phyloP scores from a whole-genome alignment of 2,329 filamentous ascomycete genomes.

The Ploettnerulaceae sp. region DNA sequence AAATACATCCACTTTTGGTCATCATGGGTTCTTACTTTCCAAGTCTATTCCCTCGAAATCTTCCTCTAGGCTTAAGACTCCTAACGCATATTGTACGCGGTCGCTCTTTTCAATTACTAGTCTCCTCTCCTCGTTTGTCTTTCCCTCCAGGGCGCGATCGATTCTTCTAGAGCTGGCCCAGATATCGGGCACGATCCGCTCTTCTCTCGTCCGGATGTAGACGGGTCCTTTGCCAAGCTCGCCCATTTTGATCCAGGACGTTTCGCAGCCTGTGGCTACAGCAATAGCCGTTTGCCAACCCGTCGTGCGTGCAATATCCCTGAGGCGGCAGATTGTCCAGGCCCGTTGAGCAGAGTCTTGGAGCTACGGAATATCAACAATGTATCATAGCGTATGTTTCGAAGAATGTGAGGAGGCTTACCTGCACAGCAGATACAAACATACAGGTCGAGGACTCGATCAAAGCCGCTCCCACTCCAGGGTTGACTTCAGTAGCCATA shows the following conservation, averaged over 20 bases:
- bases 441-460: slow-evolving; percentile 78
- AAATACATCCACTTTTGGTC: background rate
- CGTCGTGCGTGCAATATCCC: slow-evolving; percentile 71
- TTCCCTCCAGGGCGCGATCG: slow-evolving; percentile 46
- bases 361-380: slow-evolving; percentile 46
- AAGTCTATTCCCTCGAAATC: slow-evolving; percentile 63
- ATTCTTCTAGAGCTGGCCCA: slow-evolving; percentile 49
- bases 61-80: slow-evolving; percentile 71
- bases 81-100: slow-evolving; percentile 70
- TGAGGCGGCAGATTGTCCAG: slow-evolving; percentile 71
- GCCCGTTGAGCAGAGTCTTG: slow-evolving; percentile 65
- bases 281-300: slow-evolving; percentile 82
- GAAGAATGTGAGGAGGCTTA: slow-evolving; percentile 39
- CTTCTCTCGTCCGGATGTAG: slow-evolving; percentile 51
- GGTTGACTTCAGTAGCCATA: slow-evolving; percentile 57
- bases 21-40: slow-evolving; percentile 26
- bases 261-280: slow-evolving; percentile 81
- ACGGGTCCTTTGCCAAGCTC: slow-evolving; percentile 70
- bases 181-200: slow-evolving; percentile 36
- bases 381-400: too few species aligned
- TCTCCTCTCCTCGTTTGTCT: slow-evolving; percentile 42
- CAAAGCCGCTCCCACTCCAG: slow-evolving; percentile 72
- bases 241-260: slow-evolving; percentile 72
- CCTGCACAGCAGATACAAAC: slow-evolving; percentile 80
- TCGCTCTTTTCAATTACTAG: slow-evolving; percentile 59